A percentile compares a stretch with the other conserved stretches of the same genome.
phyloP scores from a whole-genome alignment of 345 rosid species.

The Theobroma cacao region DNA sequence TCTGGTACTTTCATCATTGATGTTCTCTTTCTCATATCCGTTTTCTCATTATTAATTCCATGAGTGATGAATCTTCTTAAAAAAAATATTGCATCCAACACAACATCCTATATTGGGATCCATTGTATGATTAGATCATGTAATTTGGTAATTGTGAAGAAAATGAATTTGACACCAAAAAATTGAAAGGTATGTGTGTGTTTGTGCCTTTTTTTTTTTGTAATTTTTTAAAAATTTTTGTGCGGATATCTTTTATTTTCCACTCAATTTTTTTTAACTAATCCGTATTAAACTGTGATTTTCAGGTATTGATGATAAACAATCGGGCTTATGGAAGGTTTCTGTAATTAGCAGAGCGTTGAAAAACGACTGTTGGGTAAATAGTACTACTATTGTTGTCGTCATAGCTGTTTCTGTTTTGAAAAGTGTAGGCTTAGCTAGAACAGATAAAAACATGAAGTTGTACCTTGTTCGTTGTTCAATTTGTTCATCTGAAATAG shows the following conservation, averaged over 20 bases:
- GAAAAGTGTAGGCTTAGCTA: background rate
- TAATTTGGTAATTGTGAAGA: too few species aligned
- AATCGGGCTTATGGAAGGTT: background rate
- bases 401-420: background rate
- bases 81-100: background rate
- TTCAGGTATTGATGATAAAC: background rate
- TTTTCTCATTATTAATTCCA: background rate
- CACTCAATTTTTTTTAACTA: background rate
- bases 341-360: background rate
- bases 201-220: too few species aligned
- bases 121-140: too few species aligned
- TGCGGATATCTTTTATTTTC: background rate
- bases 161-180: too few species aligned
- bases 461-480: background rate
- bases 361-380: background rate
- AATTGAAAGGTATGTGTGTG: too few species aligned
- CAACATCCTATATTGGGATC: too few species aligned
- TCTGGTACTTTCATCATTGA: constrained; percentile 3
- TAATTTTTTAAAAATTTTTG: too few species aligned
- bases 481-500: background rate
- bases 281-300: background rate
- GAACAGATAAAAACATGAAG: background rate
- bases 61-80: background rate
- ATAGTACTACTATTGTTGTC: background rate
- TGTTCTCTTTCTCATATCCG: background rate